A percentile compares a stretch with the other conserved stretches of the same genome.
phyloP scores from a whole-genome alignment of 805 yeast species.

The Maudiozyma serrabonitensis region DNA sequence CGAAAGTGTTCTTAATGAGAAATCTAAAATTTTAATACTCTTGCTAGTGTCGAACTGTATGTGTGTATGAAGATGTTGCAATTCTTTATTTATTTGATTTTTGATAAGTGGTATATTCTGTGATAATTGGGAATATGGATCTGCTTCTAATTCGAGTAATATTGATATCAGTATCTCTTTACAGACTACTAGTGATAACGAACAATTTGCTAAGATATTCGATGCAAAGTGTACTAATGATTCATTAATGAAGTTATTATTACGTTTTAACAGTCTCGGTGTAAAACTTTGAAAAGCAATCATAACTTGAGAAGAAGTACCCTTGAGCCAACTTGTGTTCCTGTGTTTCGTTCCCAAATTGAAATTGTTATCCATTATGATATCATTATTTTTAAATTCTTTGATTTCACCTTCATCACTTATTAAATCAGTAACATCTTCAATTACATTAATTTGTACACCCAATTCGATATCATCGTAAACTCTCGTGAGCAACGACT shows the following conservation, averaged over 20 bases:
- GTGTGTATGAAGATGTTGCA: slow-evolving; percentile 2
- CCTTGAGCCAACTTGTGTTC: slow-evolving; percentile 45
- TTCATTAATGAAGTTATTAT: slow-evolving; percentile 11
- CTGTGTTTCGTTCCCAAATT: slow-evolving; percentile 25
- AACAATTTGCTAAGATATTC: slow-evolving; percentile 8
- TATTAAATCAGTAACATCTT: not conserved
- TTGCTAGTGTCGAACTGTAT: slow-evolving; percentile 9
- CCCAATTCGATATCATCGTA: slow-evolving; percentile 36
- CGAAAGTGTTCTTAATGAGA: slow-evolving; percentile 4
- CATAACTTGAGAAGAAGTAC: slow-evolving; percentile 41
- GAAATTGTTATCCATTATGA: not conserved
- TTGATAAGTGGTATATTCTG: slow-evolving; percentile 2
- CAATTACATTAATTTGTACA: slow-evolving; percentile 4
- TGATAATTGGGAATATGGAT: slow-evolving; percentile 7
- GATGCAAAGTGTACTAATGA: slow-evolving; percentile 11
- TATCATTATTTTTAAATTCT: not conserved
- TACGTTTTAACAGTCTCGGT: slow-evolving; percentile 18
- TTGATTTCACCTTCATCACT: not conserved
- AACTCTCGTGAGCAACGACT: slow-evolving; percentile 26
- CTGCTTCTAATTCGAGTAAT: slow-evolving; percentile 7
- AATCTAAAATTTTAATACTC: slow-evolving; percentile 7
- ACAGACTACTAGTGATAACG: slow-evolving; percentile 15
- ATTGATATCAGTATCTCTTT: slow-evolving; percentile 9
- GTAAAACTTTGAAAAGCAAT: slow-evolving; percentile 35
- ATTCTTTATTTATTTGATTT: slow-evolving; percentile 5